Base-by-base conservation (phyloP, 345 rosid species). In the Linum trigynum region DNA sequence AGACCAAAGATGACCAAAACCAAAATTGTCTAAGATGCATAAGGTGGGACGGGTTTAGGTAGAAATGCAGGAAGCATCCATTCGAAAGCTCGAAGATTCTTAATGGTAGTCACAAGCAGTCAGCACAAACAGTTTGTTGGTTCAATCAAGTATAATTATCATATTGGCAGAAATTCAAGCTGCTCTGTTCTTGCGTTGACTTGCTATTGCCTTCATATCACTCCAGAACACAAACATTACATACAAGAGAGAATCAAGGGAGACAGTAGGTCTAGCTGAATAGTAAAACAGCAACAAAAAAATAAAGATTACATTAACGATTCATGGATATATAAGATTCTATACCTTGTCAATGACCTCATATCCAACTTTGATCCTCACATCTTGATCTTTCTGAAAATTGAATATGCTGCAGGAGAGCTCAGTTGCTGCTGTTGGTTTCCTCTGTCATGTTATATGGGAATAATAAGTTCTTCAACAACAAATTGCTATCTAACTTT, bases 331-430 rank as follows among this genome's bases (percentile, higher is more conserved):
- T 50, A 56, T 8, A 37, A 55, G 17, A 23, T 45, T 7, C 48
- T 60, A 39, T 83, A 90, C 99, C 96, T 86, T 82, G 55, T 86
- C 87, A 51, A 78, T 58, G 69, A 86, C 67, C 76, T 90, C 96
- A 63, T 85, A 81, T 63, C 97, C 99, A 61, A 90, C 66, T 82
- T 88, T 90, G 80, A 94, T 56, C 67, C 95, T 74, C 63, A 90
- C 83, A 72, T 86, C 95, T 68, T 94, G 96, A 62, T 90, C 90
- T 74, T 64, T 82, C 69, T 84, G 88, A 65, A 94, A 94, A 68
- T 94, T 73, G 70, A 73, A 74, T 72, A 84, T 72, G 77, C 78
- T 83, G 90, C 87, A 88, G 60, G 89, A 71, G 69, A 94, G 78
- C 72, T 94, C 97, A 6, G 92, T 89, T 51, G 87, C 96, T 74